Evolutionary conservation across 2,329 filamentous ascomycete species (phyloP).

Genomic region (Aquanectria penicillioides): DNA sequence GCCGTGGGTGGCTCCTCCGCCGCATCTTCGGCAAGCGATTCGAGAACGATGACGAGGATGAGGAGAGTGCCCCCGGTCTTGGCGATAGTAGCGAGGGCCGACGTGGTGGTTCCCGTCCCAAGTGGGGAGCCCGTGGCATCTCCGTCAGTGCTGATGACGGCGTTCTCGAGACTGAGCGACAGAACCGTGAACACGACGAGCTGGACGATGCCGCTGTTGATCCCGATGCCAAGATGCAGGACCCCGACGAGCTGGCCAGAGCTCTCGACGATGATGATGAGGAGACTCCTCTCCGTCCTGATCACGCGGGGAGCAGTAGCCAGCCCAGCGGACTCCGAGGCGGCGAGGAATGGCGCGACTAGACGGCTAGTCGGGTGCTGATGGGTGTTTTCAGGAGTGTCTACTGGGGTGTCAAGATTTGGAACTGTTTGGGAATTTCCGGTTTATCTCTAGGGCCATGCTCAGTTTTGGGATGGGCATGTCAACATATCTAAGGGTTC

Average conservation of each 20-base stretch:
- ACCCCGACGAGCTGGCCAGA: conserved; percentile 71
- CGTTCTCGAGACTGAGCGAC: conserved; percentile 61
- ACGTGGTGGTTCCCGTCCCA: conserved; percentile 53
- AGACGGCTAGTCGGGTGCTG: conserved; percentile 7
- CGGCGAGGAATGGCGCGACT: conserved; percentile 60
- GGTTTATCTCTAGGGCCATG: too few species aligned
- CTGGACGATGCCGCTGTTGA: conserved; percentile 61
- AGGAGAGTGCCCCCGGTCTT: conserved; percentile 66
- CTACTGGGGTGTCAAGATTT: conserved; percentile 12
- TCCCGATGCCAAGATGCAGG: conserved; percentile 72
- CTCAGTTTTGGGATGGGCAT: conserved; percentile 19
- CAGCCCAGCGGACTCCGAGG: conserved; percentile 53
- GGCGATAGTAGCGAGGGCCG: conserved; percentile 46
- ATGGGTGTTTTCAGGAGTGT: conserved; percentile 11
- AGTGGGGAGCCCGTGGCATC: conserved; percentile 73
- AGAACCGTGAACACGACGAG: conserved; percentile 57
- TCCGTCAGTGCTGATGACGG: conserved; percentile 74
- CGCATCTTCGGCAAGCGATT: conserved; percentile 75
- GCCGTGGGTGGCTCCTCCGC: conserved; percentile 84
- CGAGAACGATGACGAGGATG: conserved; percentile 66
- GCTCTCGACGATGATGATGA: conserved; percentile 67
- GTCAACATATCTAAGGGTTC: conserved; percentile 9
- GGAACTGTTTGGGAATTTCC: conserved; percentile 10
- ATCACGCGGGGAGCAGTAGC: conserved; percentile 38
- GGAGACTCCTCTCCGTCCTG: conserved; percentile 45